Evolutionary conservation across 148 eudicot genomes (phyloP).

Genomic region (Fagopyrum homotropicum): DNA sequence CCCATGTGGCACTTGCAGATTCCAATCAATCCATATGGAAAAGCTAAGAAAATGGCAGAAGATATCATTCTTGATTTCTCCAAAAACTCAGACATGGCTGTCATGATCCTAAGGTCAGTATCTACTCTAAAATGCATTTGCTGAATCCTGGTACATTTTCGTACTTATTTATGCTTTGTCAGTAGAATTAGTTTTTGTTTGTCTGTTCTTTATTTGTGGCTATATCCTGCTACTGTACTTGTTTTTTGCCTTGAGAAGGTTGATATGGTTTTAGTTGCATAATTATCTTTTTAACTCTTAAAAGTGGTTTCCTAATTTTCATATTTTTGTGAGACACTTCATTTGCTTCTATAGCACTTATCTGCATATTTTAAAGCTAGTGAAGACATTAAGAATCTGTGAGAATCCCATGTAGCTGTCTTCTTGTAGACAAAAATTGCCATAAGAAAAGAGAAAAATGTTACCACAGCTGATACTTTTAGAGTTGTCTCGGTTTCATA

Average conservation of each 20-base stretch:
- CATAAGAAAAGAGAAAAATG: neutral
- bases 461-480: neutral
- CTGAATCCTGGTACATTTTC: neutral
- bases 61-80: slow-evolving; percentile 88
- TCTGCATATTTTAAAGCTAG: neutral
- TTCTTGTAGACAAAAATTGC: neutral
- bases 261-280: neutral
- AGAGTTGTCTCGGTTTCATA: neutral
- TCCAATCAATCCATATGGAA: slow-evolving; percentile 97
- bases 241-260: neutral
- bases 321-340: neutral
- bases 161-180: neutral
- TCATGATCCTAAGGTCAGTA: slow-evolving; percentile 82
- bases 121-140: neutral
- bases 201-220: neutral
- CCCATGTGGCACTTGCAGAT: slow-evolving; percentile 36
- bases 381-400: neutral
- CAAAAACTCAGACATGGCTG: slow-evolving; percentile 67
- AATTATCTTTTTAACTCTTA: neutral
- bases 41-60: slow-evolving; percentile 98
- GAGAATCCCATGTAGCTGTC: neutral
- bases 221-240: neutral
- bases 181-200: too few relatives aligned
- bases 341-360: neutral
- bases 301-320: neutral